phyloP scores from a whole-genome alignment of 345 rosid genomes.

The Citrus mangshanensis region DNA sequence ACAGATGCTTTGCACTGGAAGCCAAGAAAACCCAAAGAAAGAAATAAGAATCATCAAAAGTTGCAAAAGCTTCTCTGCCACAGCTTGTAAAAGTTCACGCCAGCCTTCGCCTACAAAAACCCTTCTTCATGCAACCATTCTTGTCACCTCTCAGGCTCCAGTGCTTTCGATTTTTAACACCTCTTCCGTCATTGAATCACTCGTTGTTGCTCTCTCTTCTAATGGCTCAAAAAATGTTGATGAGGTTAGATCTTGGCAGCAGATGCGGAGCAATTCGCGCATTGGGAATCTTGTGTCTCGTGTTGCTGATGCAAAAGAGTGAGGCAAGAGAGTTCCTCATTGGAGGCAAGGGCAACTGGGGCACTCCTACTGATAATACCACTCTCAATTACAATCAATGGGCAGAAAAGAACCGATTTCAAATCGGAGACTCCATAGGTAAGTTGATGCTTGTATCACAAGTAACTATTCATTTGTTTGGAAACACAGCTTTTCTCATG shows the following conservation, averaged over 20 bases:
- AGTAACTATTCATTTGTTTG: not conserved
- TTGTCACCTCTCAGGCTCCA: conserved; percentile 14
- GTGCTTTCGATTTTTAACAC: not conserved
- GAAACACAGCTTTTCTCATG: not conserved
- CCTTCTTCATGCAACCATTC: conserved; percentile 19
- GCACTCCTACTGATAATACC: conserved; percentile 34
- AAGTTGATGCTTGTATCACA: conserved; percentile 16
- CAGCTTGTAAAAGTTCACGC: conserved; percentile 35
- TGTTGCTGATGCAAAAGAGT: conserved; percentile 37
- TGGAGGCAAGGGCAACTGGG: conserved; percentile 65
- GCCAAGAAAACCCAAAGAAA: conserved; percentile 43
- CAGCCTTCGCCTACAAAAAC: conserved; percentile 57
- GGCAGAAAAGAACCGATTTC: conserved; percentile 79
- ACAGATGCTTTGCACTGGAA: conserved; percentile 54
- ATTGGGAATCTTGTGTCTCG: conserved; percentile 37
- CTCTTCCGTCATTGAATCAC: too few species aligned
- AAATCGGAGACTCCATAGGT: conserved; percentile 75
- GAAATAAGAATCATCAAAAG: conserved; percentile 32
- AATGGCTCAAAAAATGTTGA: conserved; percentile 31
- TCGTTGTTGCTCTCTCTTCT: not conserved
- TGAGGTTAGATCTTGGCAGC: not conserved
- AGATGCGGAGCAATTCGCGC: conserved; percentile 14
- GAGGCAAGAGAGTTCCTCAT: conserved; percentile 56
- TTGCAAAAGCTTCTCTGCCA: conserved; percentile 52
- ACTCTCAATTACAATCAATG: conserved; percentile 45